Percentiles rank a stretch among this genome's conserved stretches.
Evolutionary conservation across 2,329 filamentous ascomycete species (phyloP).

Genomic region (Cytospora schulzeri): DNA sequence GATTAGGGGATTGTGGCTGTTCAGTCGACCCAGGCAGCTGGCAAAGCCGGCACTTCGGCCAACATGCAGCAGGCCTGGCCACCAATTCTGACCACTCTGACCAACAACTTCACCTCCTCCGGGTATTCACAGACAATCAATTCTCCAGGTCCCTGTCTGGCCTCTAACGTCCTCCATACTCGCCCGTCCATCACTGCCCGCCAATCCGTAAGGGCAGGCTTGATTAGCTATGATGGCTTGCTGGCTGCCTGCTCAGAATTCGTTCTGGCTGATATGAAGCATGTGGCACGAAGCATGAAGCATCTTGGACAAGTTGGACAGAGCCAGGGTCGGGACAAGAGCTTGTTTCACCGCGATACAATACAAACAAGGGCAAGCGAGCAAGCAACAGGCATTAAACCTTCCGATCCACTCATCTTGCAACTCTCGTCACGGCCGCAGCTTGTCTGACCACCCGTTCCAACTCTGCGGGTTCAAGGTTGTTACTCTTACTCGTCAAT

Average conservation of each 20-base stretch:
- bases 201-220: not conserved
- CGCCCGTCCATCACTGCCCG: not conserved
- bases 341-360: constrained; percentile 19
- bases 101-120: not conserved
- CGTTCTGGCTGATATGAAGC: not conserved
- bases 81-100: no score
- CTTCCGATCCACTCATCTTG: constrained; percentile 1
- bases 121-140: constrained; percentile 1
- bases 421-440: not conserved
- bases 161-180: not conserved
- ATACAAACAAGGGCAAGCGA: constrained; percentile 4
- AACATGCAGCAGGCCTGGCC: no score
- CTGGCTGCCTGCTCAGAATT: no score
- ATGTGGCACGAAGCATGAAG: not conserved
- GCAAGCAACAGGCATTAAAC: not conserved
- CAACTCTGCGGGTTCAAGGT: not conserved
- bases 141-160: not conserved
- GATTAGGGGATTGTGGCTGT: not conserved
- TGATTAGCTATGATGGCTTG: not conserved
- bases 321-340: constrained; percentile 11
- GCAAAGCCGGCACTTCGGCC: no score
- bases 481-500: not conserved
- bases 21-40: no score
- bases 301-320: constrained; percentile 1
- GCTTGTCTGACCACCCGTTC: not conserved